phyloP scores from a whole-genome alignment of 2,329 filamentous ascomycete genomes.

The Cladorrhinum sp. region DNA sequence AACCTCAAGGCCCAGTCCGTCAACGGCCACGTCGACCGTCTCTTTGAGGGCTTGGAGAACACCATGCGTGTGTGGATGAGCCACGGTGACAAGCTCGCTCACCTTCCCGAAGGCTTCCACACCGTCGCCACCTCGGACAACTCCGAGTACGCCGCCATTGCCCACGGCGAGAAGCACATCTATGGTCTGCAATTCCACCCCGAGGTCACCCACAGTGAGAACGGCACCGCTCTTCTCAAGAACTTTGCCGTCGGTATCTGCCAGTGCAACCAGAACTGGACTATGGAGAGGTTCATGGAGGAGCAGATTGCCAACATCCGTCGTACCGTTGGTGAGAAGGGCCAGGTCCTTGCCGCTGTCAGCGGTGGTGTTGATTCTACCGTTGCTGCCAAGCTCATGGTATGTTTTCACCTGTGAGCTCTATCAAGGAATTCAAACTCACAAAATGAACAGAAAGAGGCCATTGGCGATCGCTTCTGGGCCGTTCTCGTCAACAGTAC shows the following conservation, averaged over 20 bases:
- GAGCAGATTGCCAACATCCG: slow-evolving; percentile 79
- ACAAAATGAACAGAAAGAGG: slow-evolving; percentile 47
- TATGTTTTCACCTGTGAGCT: slow-evolving; percentile 33
- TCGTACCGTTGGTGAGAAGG: slow-evolving; percentile 73
- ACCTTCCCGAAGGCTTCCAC: slow-evolving; percentile 69
- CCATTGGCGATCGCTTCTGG: slow-evolving; percentile 74
- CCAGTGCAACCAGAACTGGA: slow-evolving; percentile 72
- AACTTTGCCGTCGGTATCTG: slow-evolving; percentile 89
- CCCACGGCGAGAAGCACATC: slow-evolving; percentile 65
- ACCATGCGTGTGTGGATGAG: slow-evolving; percentile 77
- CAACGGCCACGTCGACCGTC: slow-evolving; percentile 61
- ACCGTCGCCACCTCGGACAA: slow-evolving; percentile 73
- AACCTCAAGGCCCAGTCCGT: slow-evolving; percentile 32
- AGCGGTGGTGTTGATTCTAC: slow-evolving; percentile 83
- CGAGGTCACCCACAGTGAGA: slow-evolving; percentile 71
- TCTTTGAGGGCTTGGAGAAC: slow-evolving; percentile 75
- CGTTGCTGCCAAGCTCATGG: slow-evolving; percentile 80
- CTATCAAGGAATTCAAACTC: slow-evolving; percentile 4
- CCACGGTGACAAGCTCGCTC: slow-evolving; percentile 80
- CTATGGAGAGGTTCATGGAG: slow-evolving; percentile 78
- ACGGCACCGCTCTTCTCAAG: slow-evolving; percentile 66
- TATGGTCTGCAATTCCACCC: slow-evolving; percentile 90
- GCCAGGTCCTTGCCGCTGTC: slow-evolving; percentile 62
- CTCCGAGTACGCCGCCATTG: slow-evolving; percentile 76
- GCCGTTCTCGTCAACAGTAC: slow-evolving; percentile 66